Evolutionary conservation across 768 basidiomycete genomes (phyloP).

Genomic region (Boletales sp.): DNA sequence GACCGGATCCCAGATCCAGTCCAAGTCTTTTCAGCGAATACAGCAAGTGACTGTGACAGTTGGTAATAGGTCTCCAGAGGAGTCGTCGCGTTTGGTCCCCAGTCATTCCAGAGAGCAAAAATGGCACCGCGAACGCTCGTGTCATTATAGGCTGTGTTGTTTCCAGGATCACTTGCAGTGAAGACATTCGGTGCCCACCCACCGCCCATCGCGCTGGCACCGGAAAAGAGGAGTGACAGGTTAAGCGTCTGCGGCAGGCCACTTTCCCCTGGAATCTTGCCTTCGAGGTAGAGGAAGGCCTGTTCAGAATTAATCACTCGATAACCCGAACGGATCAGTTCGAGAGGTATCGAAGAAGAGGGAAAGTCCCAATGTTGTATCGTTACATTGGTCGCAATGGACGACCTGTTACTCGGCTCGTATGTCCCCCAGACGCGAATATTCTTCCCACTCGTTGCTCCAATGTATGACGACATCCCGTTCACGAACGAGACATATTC

Average conservation of each 20-base stretch:
- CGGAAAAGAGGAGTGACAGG: conserved; percentile 29
- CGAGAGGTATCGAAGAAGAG: conserved; percentile 29
- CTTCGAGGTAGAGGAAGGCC: conserved; percentile 35
- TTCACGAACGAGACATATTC: conserved; percentile 43
- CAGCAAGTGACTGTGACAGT: conserved; percentile 37
- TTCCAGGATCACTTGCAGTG: conserved; percentile 23
- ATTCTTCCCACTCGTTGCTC: conserved; percentile 29
- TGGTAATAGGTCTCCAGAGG: conserved; percentile 43
- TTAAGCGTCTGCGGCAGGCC: conserved; percentile 34
- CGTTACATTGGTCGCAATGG: conserved; percentile 38
- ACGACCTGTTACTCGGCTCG: conserved; percentile 34
- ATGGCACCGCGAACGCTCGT: conserved; percentile 32
- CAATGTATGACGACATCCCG: conserved; percentile 38
- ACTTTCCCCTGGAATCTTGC: conserved; percentile 31
- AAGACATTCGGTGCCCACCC: conserved; percentile 39
- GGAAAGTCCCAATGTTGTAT: conserved; percentile 45
- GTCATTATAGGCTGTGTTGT: conserved; percentile 30
- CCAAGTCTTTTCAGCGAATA: conserved; percentile 44
- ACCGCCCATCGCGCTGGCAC: conserved; percentile 22
- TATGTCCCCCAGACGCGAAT: conserved; percentile 43
- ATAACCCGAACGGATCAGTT: conserved; percentile 34
- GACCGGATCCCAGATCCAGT: conserved; percentile 36
- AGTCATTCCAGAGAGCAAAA: conserved; percentile 42
- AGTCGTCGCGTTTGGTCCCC: conserved; percentile 45
- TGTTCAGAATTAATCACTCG: conserved; percentile 36